A percentile compares a stretch with the other conserved stretches of the same genome.
Evolutionary conservation across 768 basidiomycete species (phyloP).

Genomic region (Boletus vermiculosoides): DNA sequence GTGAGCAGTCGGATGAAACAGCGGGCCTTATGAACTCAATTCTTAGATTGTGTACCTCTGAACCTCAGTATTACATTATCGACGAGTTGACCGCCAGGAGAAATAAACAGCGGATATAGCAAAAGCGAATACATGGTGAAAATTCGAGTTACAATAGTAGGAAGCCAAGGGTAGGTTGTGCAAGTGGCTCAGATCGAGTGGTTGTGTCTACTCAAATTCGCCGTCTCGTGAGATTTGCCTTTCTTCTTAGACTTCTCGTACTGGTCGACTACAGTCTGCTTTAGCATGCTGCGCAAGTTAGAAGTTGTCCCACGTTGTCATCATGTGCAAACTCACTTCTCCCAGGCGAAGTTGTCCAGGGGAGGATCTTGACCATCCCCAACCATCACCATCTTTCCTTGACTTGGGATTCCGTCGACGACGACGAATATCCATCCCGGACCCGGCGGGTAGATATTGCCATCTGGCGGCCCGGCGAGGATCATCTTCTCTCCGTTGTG

Average conservation of each 20-base stretch:
- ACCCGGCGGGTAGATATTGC: slow-evolving; percentile 72
- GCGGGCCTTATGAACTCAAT: slow-evolving; percentile 61
- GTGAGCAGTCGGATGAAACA: slow-evolving; percentile 94
- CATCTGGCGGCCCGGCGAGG: slow-evolving; percentile 63
- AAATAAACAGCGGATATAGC: slow-evolving; percentile 2
- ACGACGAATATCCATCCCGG: slow-evolving; percentile 77
- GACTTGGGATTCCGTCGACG: slow-evolving; percentile 62
- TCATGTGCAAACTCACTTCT: slow-evolving; percentile 48
- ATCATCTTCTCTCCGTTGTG: slow-evolving; percentile 47
- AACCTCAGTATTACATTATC: slow-evolving; percentile 8
- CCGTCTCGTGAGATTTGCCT: slow-evolving; percentile 19
- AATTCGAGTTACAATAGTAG: neutral
- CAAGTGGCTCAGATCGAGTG: neutral
- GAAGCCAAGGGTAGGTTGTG: neutral
- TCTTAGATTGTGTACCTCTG: slow-evolving; percentile 8
- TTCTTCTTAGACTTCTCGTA: slow-evolving; percentile 41
- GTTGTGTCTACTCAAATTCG: slow-evolving; percentile 8
- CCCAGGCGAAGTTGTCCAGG: slow-evolving; percentile 52
- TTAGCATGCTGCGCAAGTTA: slow-evolving; percentile 42
- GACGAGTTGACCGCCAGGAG: slow-evolving; percentile 6
- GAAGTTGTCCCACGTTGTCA: neutral
- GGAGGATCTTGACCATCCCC: slow-evolving; percentile 63
- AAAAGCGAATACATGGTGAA: neutral
- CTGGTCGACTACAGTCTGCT: slow-evolving; percentile 49
- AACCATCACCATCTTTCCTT: slow-evolving; percentile 61